Evolutionary conservation across 306 rosid genomes (phyloP).

Genomic region (Malus asiatica): DNA sequence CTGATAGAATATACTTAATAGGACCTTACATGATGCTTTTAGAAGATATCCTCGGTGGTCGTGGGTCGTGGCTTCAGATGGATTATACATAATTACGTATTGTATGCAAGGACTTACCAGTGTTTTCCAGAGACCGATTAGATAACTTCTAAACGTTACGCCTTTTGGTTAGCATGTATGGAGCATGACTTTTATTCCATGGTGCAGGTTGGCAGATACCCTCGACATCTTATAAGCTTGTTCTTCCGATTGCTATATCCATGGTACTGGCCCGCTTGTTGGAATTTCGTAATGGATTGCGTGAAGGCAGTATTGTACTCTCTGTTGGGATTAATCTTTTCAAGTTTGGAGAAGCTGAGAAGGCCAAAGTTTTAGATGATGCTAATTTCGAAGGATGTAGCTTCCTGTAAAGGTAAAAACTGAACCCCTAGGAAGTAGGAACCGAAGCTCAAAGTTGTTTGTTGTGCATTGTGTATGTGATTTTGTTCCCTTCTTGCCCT

Average conservation of each 20-base stretch:
- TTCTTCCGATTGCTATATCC: slow-evolving; percentile 94
- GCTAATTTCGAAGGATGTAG: background rate
- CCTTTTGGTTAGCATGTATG: background rate
- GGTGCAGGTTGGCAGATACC: slow-evolving; percentile 80
- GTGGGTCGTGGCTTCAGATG: background rate
- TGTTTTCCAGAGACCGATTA: background rate
- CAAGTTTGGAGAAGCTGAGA: slow-evolving; percentile 47
- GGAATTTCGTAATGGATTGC: slow-evolving; percentile 63
- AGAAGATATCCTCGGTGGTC: background rate
- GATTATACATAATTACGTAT: background rate
- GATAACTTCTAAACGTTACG: background rate
- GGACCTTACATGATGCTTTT: background rate
- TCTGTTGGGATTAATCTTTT: slow-evolving; percentile 45
- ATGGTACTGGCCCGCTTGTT: slow-evolving; percentile 98
- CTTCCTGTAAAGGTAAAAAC: background rate
- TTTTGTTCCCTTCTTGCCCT: background rate
- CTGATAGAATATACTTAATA: background rate
- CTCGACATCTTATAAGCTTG: slow-evolving; percentile 88
- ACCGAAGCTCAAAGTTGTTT: background rate
- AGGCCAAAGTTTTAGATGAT: slow-evolving; percentile 17
- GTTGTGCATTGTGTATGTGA: background rate
- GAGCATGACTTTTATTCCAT: background rate
- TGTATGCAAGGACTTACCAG: background rate
- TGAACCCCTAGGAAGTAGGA: background rate
- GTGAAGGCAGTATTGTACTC: slow-evolving; percentile 47